phyloP scores from a whole-genome alignment of 805 yeast species.

The Scheffersomyces lignosus region DNA sequence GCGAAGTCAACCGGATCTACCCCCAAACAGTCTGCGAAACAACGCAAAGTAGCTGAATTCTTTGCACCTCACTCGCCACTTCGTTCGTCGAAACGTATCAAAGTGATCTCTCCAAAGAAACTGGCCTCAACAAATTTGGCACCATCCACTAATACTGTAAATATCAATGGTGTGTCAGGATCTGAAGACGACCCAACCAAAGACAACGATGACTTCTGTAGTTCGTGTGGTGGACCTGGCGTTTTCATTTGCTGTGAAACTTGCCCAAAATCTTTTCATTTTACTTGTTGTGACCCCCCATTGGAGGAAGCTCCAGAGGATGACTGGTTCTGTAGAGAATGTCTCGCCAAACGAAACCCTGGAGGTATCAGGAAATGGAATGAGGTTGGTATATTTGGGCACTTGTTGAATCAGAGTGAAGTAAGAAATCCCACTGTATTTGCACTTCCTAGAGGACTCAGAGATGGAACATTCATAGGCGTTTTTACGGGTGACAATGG shows the following conservation, averaged over 20 bases:
- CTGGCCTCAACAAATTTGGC: constrained; percentile 25
- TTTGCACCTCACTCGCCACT: constrained; percentile 1
- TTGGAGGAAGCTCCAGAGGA: constrained; percentile 82
- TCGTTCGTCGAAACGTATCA: constrained; percentile 4
- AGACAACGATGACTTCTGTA: constrained; percentile 82
- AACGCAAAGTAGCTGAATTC: background rate
- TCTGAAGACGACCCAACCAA: constrained; percentile 13
- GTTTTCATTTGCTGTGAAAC: constrained; percentile 89
- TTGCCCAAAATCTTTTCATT: constrained; percentile 91
- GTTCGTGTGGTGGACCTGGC: constrained; percentile 89
- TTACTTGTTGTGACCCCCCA: constrained; percentile 90
- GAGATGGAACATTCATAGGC: constrained; percentile 67
- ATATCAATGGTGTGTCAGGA: constrained; percentile 1
- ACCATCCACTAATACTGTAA: constrained; percentile 13
- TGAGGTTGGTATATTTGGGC: constrained; percentile 50
- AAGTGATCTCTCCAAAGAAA: constrained; percentile 36
- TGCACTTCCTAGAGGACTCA: constrained; percentile 62
- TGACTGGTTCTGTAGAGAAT: constrained; percentile 85
- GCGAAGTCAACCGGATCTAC: constrained; percentile 1
- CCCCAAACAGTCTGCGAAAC: constrained; percentile 2
- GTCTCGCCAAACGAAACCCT: constrained; percentile 48
- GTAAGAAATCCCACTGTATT: constrained; percentile 46
- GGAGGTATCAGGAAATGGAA: constrained; percentile 20
- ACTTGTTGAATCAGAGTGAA: constrained; percentile 65
- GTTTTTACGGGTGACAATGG: constrained; percentile 68